Base-by-base conservation (phyloP, 2,329 filamentous ascomycete species). In the Penicillium sp. region DNA sequence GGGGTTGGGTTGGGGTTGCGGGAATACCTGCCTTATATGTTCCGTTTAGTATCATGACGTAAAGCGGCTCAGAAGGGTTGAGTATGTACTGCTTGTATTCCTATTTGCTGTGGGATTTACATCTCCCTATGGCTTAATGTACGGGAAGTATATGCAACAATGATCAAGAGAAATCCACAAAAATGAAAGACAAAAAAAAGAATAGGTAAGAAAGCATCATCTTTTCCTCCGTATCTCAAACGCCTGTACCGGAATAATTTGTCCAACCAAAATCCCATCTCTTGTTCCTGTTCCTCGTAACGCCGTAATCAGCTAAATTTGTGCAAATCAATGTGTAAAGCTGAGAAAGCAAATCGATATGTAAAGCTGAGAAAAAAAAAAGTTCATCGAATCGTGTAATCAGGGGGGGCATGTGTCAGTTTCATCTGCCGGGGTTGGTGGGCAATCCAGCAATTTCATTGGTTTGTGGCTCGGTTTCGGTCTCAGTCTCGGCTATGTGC, bases 131-230 rank as follows among this genome's bases (percentile, higher is more conserved):
- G 33, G 27, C 44, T 48, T 39, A 55, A 60, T 57, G 52, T 60
- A 61, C 58, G 57, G 19, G 33, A 35, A 35, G 27, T 59, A 59
- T 56, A 54, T 61, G 54, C 60, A 61, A 60, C 21, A 46, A 19
- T 33, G 5, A 33, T 49, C 22, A 43, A 54, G 39, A 42, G 3
- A 42, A 42, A n/a, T 10, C 35, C n/a, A 51, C 22, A 45, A 19
- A 33, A 6, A 33, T 49, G 31, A 35, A 49, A 8, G 8, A 26
- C 1, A 26, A 50, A 44, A 8, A 45, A 53, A 39, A 31, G 39
- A 52, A 59, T 24, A 45, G 11, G 54, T 54, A 49, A 21, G 16
- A 33, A 49, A 35, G 26, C 49, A 50, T 7, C 19, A 39, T 29
- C 42, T 52, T 61, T 58, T 58, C 29, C 39, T 22, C 21, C 50